phyloP scores from a whole-genome alignment of 805 yeast species.

The Saccharomyces eubayanus region DNA sequence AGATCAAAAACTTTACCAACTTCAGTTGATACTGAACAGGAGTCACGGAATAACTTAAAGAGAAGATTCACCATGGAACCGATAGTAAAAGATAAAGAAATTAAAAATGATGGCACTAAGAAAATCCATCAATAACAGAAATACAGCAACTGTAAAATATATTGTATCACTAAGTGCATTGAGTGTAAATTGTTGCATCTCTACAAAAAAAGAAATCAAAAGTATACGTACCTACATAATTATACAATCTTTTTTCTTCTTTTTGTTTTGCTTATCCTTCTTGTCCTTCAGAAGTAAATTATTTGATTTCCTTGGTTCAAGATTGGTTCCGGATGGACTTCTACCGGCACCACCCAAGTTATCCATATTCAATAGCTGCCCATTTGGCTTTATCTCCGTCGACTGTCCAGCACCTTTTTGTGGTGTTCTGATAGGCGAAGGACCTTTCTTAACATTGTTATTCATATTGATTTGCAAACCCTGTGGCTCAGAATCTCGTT shows the following conservation, averaged over 20 bases:
- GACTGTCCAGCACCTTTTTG: neutral
- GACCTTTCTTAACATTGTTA: neutral
- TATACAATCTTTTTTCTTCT: slow-evolving; percentile 12
- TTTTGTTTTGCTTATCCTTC: slow-evolving; percentile 2
- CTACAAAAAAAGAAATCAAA: neutral
- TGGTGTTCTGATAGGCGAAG: neutral
- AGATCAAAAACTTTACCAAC: slow-evolving; percentile 11
- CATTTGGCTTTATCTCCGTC: neutral
- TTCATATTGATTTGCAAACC: neutral
- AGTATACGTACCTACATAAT: slow-evolving; percentile 10
- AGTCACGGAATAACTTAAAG: slow-evolving; percentile 13
- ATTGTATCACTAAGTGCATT: neutral
- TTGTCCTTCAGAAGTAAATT: neutral
- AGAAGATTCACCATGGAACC: slow-evolving; percentile 17
- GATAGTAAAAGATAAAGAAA: neutral
- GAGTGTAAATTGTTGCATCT: neutral
- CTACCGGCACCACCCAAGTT: neutral
- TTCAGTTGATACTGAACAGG: neutral
- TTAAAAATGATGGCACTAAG: neutral
- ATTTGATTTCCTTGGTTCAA: neutral
- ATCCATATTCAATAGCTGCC: neutral
- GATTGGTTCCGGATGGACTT: neutral
- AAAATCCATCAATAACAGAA: neutral
- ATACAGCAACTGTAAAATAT: neutral
- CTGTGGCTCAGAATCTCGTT: neutral